phyloP scores from a whole-genome alignment of 83 land plant genomes.

The Picea engelmannii region DNA sequence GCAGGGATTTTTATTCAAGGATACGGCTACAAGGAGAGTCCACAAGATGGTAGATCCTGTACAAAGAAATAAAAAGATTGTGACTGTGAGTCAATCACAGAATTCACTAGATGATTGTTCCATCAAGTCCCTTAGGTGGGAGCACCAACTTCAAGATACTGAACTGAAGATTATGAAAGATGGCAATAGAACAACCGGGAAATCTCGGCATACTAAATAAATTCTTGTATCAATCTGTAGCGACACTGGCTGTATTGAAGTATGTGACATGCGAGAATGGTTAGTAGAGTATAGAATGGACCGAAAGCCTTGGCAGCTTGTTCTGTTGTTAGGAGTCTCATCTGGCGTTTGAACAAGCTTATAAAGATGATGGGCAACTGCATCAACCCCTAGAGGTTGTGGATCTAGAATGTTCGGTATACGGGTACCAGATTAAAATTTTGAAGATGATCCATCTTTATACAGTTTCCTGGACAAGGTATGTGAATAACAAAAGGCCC shows the following conservation, averaged over 20 bases:
- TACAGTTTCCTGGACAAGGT: too few species aligned
- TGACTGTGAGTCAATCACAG: too few species aligned
- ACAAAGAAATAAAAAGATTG: too few species aligned
- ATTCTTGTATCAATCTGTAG: slow-evolving; percentile 84
- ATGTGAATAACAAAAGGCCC: too few species aligned
- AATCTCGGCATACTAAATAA: slow-evolving; percentile 20
- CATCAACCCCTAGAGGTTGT: slow-evolving; percentile 56
- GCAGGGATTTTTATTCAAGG: too few species aligned
- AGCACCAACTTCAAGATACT: slow-evolving; percentile 65
- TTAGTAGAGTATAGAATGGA: slow-evolving; percentile 78
- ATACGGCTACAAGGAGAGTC: too few species aligned
- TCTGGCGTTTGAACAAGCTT: slow-evolving; percentile 94
- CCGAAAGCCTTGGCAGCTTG: slow-evolving; percentile 82
- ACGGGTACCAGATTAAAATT: too few species aligned
- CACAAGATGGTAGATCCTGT: too few species aligned
- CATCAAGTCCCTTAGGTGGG: slow-evolving; percentile 90
- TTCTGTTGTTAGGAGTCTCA: slow-evolving; percentile 94
- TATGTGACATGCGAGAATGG: slow-evolving; percentile 91
- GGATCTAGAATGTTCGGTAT: slow-evolving; percentile 55
- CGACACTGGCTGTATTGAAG: slow-evolving; percentile 88
- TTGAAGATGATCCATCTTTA: too few species aligned
- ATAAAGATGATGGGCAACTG: slow-evolving; percentile 83
- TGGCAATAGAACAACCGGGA: slow-evolving; percentile 17
- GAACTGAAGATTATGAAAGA: slow-evolving; percentile 24
- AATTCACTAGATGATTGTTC: slow-evolving; percentile 22